phyloP scores from a whole-genome alignment of 306 rosid genomes.

The Cyclanthera cordifolia region DNA sequence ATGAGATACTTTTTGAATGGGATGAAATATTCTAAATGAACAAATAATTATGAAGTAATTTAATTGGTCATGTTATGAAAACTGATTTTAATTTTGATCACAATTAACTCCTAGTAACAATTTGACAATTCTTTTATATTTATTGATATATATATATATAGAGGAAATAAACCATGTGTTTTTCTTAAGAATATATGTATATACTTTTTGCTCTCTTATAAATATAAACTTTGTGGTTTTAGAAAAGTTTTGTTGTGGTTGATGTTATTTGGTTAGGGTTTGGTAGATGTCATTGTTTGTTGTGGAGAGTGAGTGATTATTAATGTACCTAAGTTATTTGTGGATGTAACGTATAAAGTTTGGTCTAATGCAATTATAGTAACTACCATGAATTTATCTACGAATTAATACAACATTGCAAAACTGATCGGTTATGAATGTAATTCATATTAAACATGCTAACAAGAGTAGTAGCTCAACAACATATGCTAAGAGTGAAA shows the following conservation, averaged over 20 bases:
- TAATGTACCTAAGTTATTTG: neutral
- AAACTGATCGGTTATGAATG: too few species aligned
- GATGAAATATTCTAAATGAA: too few species aligned
- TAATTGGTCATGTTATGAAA: neutral
- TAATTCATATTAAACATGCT: too few species aligned
- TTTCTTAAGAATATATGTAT: too few species aligned
- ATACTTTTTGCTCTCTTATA: too few species aligned
- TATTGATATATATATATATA: neutral
- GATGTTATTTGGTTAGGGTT: neutral
- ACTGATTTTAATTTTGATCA: neutral
- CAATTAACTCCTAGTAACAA: neutral
- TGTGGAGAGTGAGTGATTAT: neutral
- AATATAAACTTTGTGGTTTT: neutral
- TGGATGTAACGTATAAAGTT: neutral
- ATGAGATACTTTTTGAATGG: neutral
- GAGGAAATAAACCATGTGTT: neutral
- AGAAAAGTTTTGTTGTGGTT: neutral
- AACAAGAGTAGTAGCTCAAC: too few species aligned
- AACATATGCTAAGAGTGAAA: too few species aligned
- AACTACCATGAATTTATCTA: too few species aligned
- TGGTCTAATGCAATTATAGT: too few species aligned
- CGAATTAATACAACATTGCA: too few species aligned
- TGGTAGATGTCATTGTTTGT: neutral
- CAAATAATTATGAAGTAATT: neutral
- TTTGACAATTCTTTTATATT: neutral